Base-by-base conservation (phyloP, 1,284 basidiomycete genomes). In the Leucoagaricus sp. region DNA sequence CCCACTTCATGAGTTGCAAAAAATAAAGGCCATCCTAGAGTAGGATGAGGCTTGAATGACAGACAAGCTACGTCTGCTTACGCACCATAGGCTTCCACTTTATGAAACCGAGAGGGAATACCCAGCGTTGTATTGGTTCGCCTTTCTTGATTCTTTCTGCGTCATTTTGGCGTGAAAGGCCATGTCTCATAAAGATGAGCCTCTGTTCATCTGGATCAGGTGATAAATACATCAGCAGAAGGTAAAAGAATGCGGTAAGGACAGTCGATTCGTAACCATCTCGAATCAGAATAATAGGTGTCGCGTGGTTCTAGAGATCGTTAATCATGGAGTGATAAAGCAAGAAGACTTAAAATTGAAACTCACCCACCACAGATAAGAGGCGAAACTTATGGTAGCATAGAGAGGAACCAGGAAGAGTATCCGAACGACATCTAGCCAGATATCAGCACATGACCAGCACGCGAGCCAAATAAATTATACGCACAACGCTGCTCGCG, bases 401-500 rank as follows among this genome's bases (percentile, higher is more conserved):
- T 92, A 92, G 36, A 91, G 77, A 3, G 90, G 89, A 2, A 91
- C 87, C 86, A 93, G 86, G 70, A 93, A 83, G 23, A 93, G 77
- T 15, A 93, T 76, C 1, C 90, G 83, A 31, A 91, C 78, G 59
- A 87, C 86, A 65, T 87, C 86, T 88, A 59, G 2, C 29, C 9
- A 8, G 33, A 41, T 28, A 29, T 58, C 33, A 54, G 49, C 56
- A 19, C 58, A 40, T 40, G 12, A 34, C 19, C 17, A 15, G 23
- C 26, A 25, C 34, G 38, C 17, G 31, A 13, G 6, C 2, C 36
- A 23, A 38, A 53, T 5, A 23, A n/a, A n/a, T n/a, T n/a, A n/a
- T n/a, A 70, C 79, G 47, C 65, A 87, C 86, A 84, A 58, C 86
- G 75, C 69, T 89, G 86, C 64, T 88, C 84, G 21, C 72, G 72